Evolutionary conservation across 495 filamentous ascomycete genomes (phyloP).

Genomic region (Aspergillus ellipticus): DNA sequence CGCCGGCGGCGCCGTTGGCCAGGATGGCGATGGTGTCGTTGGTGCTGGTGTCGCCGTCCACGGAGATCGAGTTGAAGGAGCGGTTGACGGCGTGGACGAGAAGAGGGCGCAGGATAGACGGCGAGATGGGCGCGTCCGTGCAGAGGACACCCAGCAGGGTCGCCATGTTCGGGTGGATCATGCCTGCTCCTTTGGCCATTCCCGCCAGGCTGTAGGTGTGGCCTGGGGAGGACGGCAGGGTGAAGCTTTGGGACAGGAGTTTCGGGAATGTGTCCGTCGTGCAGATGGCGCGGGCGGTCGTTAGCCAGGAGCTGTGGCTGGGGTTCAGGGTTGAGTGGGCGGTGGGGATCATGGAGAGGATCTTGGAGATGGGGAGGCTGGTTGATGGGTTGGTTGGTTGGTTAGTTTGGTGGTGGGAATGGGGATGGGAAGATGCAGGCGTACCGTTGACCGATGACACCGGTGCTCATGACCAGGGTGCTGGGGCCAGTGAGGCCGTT

Average conservation of each 20-base stretch:
- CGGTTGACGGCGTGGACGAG: slow-evolving; percentile 73
- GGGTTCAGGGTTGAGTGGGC: slow-evolving; percentile 65
- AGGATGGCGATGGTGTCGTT: slow-evolving; percentile 95
- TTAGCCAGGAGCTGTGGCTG: slow-evolving; percentile 81
- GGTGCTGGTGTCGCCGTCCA: slow-evolving; percentile 94
- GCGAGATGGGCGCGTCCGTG: slow-evolving; percentile 82
- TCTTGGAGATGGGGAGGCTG: slow-evolving; percentile 87
- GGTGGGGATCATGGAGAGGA: slow-evolving; percentile 73
- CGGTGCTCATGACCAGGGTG: slow-evolving; percentile 94
- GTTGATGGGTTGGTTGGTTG: neutral
- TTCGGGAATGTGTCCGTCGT: slow-evolving; percentile 99
- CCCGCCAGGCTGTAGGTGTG: slow-evolving; percentile 79
- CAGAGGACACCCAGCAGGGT: slow-evolving; percentile 91
- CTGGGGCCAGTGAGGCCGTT: slow-evolving; percentile 59
- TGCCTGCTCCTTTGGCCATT: slow-evolving; percentile 97
- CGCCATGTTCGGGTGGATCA: slow-evolving; percentile 99
- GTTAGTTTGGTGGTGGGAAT: neutral
- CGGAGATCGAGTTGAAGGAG: slow-evolving; percentile 95
- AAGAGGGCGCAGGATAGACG: slow-evolving; percentile 60
- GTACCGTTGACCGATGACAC: slow-evolving; percentile 92
- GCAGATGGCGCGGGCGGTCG: slow-evolving; percentile 87
- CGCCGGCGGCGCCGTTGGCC: slow-evolving; percentile 90
- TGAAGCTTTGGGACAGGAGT: slow-evolving; percentile 79
- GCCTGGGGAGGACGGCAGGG: slow-evolving; percentile 72
- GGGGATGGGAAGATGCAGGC: neutral